Evolutionary conservation across 371 early-diverging fungal genomes (phyloP).

Genomic region (Dinochytrium kinnereticum): DNA sequence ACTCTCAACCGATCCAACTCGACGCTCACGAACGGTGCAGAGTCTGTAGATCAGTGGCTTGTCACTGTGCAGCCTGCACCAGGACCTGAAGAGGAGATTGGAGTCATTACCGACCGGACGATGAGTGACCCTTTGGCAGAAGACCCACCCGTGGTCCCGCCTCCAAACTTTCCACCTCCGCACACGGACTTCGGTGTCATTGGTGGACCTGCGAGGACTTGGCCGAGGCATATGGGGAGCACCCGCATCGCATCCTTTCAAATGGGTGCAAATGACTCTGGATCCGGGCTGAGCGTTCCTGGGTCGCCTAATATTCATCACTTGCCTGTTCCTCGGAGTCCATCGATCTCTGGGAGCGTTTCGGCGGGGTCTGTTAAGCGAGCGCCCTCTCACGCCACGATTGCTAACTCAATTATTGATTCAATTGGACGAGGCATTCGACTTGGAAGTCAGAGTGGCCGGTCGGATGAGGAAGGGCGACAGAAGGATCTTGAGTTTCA

Average conservation of each 20-base stretch:
- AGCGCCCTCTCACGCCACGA: not conserved
- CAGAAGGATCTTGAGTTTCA: constrained; percentile 16
- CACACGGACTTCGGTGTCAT: not conserved
- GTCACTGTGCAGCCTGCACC: not conserved
- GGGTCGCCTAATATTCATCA: not conserved
- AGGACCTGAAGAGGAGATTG: not conserved
- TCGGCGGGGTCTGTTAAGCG: not conserved
- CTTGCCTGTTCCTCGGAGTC: not conserved
- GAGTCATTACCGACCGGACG: not conserved
- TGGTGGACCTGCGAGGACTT: not conserved
- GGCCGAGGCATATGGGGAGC: not conserved
- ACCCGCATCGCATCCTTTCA: not conserved
- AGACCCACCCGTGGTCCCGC: not conserved
- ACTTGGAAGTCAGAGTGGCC: not conserved
- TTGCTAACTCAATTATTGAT: not conserved
- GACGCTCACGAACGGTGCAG: not conserved
- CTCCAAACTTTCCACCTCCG: not conserved
- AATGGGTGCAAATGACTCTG: not conserved
- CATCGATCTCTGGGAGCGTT: not conserved
- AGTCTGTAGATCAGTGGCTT: not conserved
- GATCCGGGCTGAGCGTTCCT: not conserved
- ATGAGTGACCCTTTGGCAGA: no score
- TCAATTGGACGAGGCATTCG: not conserved
- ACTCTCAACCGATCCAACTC: not conserved
- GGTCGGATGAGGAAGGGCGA: not conserved